Base-by-base conservation (phyloP, 768 basidiomycete genomes). In the Gautieria morchelliformis region DNA sequence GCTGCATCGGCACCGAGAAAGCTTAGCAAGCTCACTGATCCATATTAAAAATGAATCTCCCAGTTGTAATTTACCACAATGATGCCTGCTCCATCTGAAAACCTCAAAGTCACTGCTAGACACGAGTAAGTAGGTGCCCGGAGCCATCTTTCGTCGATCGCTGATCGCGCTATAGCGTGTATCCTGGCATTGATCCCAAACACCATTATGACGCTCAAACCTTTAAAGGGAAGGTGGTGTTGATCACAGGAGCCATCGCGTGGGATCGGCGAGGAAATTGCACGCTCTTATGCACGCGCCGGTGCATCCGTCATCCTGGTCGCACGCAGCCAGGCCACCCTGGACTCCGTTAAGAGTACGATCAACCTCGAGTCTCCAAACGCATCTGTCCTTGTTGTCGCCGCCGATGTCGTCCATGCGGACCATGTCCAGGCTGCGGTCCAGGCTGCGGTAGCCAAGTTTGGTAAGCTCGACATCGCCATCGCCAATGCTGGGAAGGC, bases 391-490 rank as follows among this genome's bases (percentile, higher is more conserved):
- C 50, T 65, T 7, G 54, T 62, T 14, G 45, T 67, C 20, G 47
- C 58, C 12, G 63, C 64, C 9, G 69, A 72, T 54, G 66, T 67
- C 24, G 59, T 60, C 3, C 58, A 65, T 37, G 53, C 53, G 9
- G 58, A 61, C 27, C 50, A 58, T 9, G 63, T 69, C 15, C 63
- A 61, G 11, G 63, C 59, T 14, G 68, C 64, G 1, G 65, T 69
- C 12, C 52, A 58, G 6, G 59, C 48, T 3, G 64, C 66, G 8
- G 50, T 64, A 11, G 56, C 56, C 10, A 61, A 54, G 0, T 71
- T 68, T 42, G 70, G 67, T 6, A 52, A 55, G 12, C 61, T 71
- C 2, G 69, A 72, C 51, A 61, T 69, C 30, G 58, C 66, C 20
- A 30, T 71, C 12, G 63, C 62, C 19, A 70, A 66, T 54, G 69